Percentiles rank a stretch among this genome's conserved stretches.
phyloP scores from a whole-genome alignment of 495 filamentous ascomycete genomes.

The Oidiodendron maius region DNA sequence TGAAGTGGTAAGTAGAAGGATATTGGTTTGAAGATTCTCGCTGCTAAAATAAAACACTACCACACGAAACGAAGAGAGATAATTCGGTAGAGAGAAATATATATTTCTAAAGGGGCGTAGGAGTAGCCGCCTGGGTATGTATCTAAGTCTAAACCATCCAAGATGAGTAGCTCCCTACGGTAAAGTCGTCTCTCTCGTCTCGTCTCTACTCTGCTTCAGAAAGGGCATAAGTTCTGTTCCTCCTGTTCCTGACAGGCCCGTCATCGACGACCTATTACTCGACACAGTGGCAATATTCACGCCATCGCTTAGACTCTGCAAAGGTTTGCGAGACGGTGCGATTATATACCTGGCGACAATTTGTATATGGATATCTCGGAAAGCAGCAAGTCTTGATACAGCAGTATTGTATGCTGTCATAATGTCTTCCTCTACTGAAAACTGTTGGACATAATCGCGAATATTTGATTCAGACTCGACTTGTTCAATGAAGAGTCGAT shows the following conservation, averaged over 20 bases:
- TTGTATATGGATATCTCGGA: slow-evolving; percentile 25
- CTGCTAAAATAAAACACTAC: too few relatives aligned
- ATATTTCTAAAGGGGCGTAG: too few relatives aligned
- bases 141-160: too few relatives aligned
- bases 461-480: slow-evolving; percentile 17
- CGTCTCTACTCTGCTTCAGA: slow-evolving; percentile 20
- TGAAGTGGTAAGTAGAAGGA: too few relatives aligned
- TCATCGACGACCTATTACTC: background rate
- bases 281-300: slow-evolving; percentile 19
- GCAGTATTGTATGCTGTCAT: slow-evolving; percentile 17
- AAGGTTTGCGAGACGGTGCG: slow-evolving; percentile 11
- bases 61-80: too few relatives aligned
- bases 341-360: slow-evolving; percentile 28
- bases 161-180: too few relatives aligned
- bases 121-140: too few relatives aligned
- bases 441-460: slow-evolving; percentile 9
- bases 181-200: slow-evolving; percentile 4
- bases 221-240: slow-evolving; percentile 27
- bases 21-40: too few relatives aligned
- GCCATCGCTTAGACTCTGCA: slow-evolving; percentile 1
- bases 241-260: slow-evolving; percentile 20
- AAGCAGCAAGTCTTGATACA: slow-evolving; percentile 15
- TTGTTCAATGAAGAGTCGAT: slow-evolving; percentile 22
- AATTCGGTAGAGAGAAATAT: too few relatives aligned
- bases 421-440: slow-evolving; percentile 2